Conservation (phyloP, 805 yeast genomes). For the Candida krabiensis region DNA sequence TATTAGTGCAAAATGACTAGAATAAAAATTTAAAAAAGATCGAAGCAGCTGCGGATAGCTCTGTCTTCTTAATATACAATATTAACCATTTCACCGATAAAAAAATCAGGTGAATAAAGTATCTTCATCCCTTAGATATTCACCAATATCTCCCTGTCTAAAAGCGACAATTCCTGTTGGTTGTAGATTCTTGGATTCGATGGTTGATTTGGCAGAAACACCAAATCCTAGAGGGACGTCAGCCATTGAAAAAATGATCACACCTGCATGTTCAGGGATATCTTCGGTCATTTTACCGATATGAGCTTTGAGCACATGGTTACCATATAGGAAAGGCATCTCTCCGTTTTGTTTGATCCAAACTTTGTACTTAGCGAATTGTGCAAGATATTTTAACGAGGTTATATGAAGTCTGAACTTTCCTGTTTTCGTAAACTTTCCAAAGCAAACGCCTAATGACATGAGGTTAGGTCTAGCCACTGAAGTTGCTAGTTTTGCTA, state of each 20-base stretch:
- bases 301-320: constrained; percentile 95
- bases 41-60: too few species aligned
- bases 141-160: constrained; percentile 97
- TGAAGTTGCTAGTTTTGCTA: constrained; percentile 86
- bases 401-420: constrained; percentile 95
- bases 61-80: too few species aligned
- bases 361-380: constrained; percentile 86
- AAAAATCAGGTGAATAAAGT: constrained; percentile 72
- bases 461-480: constrained; percentile 86
- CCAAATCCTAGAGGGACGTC: constrained; percentile 96
- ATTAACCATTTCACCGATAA: too few species aligned
- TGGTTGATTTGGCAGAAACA: constrained; percentile 87
- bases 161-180: constrained; percentile 95
- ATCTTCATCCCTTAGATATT: constrained; percentile 96
- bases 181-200: constrained; percentile 81
- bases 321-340: constrained; percentile 97
- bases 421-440: constrained; percentile 96
- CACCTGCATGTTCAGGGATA: constrained; percentile 97
- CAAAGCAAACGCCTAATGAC: constrained; percentile 92
- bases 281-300: constrained; percentile 96
- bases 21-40: too few species aligned
- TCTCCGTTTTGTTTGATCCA: constrained; percentile 98
- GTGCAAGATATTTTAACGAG: constrained; percentile 77
- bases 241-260: constrained; percentile 84
- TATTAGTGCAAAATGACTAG: too few species aligned